Conservation (phyloP, 2,329 filamentous ascomycete genomes). For the Plectosphaerella plurivora region DNA sequence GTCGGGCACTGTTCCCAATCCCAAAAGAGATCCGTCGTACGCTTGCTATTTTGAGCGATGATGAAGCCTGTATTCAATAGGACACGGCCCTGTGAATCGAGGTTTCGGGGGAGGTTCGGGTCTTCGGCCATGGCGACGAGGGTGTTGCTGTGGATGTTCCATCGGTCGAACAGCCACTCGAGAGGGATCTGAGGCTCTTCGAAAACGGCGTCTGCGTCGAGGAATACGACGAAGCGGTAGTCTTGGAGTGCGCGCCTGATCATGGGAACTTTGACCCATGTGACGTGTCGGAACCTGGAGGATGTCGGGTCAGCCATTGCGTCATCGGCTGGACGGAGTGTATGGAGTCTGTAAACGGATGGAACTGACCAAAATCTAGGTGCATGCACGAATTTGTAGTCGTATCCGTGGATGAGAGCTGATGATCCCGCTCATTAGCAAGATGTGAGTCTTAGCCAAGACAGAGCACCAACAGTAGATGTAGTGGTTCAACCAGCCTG, state of each 20-base stretch:
- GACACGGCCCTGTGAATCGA: conserved; percentile 25
- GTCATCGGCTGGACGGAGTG: no score
- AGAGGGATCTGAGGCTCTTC: conserved; percentile 35
- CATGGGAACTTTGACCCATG: conserved; percentile 39
- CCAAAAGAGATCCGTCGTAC: conserved; percentile 10
- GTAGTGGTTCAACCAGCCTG: conserved; percentile 30
- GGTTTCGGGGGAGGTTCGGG: conserved; percentile 30
- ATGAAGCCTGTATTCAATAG: conserved; percentile 38
- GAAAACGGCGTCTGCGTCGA: conserved; percentile 40
- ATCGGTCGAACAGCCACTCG: conserved; percentile 45
- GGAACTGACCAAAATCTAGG: conserved; percentile 21
- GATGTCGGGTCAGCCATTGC: no score
- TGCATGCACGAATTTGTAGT: conserved; percentile 41
- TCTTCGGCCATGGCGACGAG: conserved; percentile 41
- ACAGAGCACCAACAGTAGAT: conserved; percentile 21
- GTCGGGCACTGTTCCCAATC: conserved; percentile 12
- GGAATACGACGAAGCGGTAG: conserved; percentile 36
- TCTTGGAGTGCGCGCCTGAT: conserved; percentile 29
- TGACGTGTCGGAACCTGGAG: conserved; percentile 30
- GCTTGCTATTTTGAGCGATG: conserved; percentile 26
- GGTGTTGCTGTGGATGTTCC: conserved; percentile 33
- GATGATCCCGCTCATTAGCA: not conserved
- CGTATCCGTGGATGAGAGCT: conserved; percentile 42
- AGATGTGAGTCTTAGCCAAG: not conserved
- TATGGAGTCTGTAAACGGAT: no score